Percentiles rank a stretch among this genome's conserved stretches.
phyloP scores from a whole-genome alignment of 1,284 basidiomycete genomes.

The Pterula multifida region DNA sequence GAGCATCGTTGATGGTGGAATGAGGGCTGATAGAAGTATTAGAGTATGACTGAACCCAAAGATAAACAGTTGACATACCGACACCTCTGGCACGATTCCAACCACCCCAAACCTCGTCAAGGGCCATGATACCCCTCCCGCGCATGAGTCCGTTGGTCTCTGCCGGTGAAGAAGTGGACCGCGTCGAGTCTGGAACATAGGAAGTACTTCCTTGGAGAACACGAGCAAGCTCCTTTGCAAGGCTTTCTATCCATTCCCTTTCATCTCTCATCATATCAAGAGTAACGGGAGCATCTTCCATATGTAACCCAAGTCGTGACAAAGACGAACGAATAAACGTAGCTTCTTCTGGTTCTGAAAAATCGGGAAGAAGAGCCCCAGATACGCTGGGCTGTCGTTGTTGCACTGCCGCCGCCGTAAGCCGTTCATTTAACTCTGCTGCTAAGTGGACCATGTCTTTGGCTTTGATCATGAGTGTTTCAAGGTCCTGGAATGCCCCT shows the following conservation, averaged over 20 bases:
- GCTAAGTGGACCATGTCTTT: slow-evolving; percentile 90
- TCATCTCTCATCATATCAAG: slow-evolving; percentile 86
- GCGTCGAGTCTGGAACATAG: background rate
- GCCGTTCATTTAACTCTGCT: slow-evolving; percentile 75
- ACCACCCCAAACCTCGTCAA: slow-evolving; percentile 94
- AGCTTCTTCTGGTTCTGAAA: slow-evolving; percentile 62
- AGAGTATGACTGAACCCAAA: background rate
- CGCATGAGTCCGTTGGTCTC: slow-evolving; percentile 44
- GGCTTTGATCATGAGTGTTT: slow-evolving; percentile 86
- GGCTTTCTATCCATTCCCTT: slow-evolving; percentile 65
- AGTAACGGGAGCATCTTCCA: slow-evolving; percentile 72
- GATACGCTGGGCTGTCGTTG: slow-evolving; percentile 14
- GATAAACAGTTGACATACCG: slow-evolving; percentile 43
- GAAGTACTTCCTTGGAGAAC: slow-evolving; percentile 47
- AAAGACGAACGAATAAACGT: slow-evolving; percentile 84
- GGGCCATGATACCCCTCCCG: slow-evolving; percentile 66
- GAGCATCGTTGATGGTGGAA: slow-evolving; percentile 79
- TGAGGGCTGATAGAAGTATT: slow-evolving; percentile 46
- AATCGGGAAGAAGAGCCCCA: slow-evolving; percentile 17
- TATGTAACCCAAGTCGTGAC: slow-evolving; percentile 76
- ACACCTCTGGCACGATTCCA: slow-evolving; percentile 96
- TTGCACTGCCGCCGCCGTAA: slow-evolving; percentile 43
- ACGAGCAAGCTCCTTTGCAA: slow-evolving; percentile 75
- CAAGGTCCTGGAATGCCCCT: slow-evolving; percentile 79
- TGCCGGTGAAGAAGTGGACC: background rate